A percentile compares a stretch with the other conserved stretches of the same genome.
Evolutionary conservation across 371 early-diverging fungal species (phyloP).

Genomic region (Rhizopus sp.): DNA sequence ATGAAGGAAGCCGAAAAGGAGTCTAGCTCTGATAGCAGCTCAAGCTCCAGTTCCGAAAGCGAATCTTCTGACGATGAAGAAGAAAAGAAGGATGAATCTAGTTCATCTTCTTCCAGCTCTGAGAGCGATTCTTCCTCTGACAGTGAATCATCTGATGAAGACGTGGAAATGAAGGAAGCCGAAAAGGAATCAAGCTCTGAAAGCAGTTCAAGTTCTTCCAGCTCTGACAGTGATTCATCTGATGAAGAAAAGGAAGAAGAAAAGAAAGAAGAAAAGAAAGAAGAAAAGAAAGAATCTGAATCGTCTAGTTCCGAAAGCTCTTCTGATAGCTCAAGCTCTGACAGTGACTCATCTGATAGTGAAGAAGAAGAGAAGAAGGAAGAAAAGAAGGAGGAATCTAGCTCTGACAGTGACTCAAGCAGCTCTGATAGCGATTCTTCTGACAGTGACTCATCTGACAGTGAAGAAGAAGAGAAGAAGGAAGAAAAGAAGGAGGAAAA

Average conservation of each 20-base stretch:
- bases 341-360: slow-evolving; percentile 19
- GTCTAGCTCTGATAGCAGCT: slow-evolving; percentile 19
- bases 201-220: too few species aligned
- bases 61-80: slow-evolving; percentile 20
- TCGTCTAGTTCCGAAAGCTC: neutral
- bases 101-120: slow-evolving; percentile 20
- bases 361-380: slow-evolving; percentile 21
- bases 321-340: slow-evolving; percentile 16
- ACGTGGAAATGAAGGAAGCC: slow-evolving; percentile 23
- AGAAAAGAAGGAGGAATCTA: too few species aligned
- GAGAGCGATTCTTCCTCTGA: slow-evolving; percentile 25
- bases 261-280: slow-evolving; percentile 23
- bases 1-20: slow-evolving; percentile 21
- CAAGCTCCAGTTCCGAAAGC: slow-evolving; percentile 18
- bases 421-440: too few species aligned
- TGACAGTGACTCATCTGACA: too few species aligned
- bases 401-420: too few species aligned
- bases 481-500: too few species aligned
- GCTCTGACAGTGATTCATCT: slow-evolving; percentile 21
- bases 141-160: slow-evolving; percentile 23
- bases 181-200: neutral
- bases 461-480: too few species aligned
- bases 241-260: slow-evolving; percentile 22
- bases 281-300: too few species aligned
- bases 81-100: slow-evolving; percentile 14